Base-by-base conservation (phyloP, 495 filamentous ascomycete genomes). In the Filosporella fistucella region DNA sequence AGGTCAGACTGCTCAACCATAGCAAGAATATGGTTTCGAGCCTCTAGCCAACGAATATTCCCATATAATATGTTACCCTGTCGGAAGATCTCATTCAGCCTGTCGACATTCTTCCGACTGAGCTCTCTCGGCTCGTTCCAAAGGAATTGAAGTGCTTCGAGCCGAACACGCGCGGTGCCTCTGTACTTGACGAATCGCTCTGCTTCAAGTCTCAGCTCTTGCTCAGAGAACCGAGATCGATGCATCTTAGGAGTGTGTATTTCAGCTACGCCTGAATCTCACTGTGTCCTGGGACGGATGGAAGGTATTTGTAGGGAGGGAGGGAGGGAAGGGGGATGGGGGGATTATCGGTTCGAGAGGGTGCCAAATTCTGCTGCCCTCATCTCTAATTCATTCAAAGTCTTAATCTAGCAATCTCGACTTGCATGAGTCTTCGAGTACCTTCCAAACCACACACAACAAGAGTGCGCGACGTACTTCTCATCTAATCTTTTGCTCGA, bases 351-450 rank as follows among this genome's bases (percentile, higher is more conserved):
- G 17, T 40, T 49, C 35, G 37, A 41, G 35, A 39, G 25, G 29
- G 35, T 41, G 46, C 46, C 36, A 49, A 49, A 49, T 30, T 49
- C 35, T 49, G 46, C 46, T 49, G 35, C 36, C 35, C 18, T 42
- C 21, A 32, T 34, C 20, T 18, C 44, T 25, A 24, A 23, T 47
- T 17, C 12, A 20, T 9, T 17, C 7, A 49, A 49, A 20, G 21
- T 28, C 21, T n/a, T 49, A 41, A 39, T 41, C 40, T 49, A 41
- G 46, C 24, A 47, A 25, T 39, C 46, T 49, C 37, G n/a, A 40
- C 22, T 23, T 32, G 16, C 42, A 14, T 16, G 4, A 40, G 46
- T 40, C 14, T 49, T 49, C 36, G 35, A 36, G 6, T 20, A 35
- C 26, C 43, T 46, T 35, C 32, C 22, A 44, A 33, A 29, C 22